These are phyloP conservation scores for Brassica carinata DNA, from an alignment of 345 rosid species.

Conservation along the genomic window DNA sequence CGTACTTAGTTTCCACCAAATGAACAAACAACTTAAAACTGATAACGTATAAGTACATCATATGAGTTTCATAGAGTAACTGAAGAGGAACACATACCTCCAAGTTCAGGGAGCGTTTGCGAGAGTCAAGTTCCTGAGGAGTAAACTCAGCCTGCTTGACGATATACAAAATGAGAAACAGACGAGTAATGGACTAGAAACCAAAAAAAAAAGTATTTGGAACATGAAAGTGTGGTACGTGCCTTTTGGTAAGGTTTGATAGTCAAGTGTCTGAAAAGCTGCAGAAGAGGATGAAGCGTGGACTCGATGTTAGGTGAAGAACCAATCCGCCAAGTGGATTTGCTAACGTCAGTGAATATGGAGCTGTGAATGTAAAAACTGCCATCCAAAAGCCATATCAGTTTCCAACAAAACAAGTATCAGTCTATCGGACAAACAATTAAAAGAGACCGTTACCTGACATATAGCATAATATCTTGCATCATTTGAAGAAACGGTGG, in stretches of 20 bases:
- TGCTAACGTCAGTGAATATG: constrained; percentile 44
- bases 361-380: constrained; percentile 60
- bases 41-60: background rate
- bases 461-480: constrained; percentile 58
- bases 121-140: constrained; percentile 51
- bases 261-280: constrained; percentile 48
- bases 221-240: background rate
- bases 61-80: constrained; percentile 3
- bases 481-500: constrained; percentile 47
- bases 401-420: constrained; percentile 10
- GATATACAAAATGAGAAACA: constrained; percentile 19
- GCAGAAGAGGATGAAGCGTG: constrained; percentile 51
- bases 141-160: constrained; percentile 51
- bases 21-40: background rate
- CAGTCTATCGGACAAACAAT: background rate
- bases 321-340: constrained; percentile 55
- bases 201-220: background rate
- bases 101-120: constrained; percentile 46
- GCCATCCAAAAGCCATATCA: constrained; percentile 26
- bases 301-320: constrained; percentile 43
- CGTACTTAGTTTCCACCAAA: constrained; percentile 6
- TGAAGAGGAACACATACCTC: constrained; percentile 34
- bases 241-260: constrained; percentile 55
- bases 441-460: constrained; percentile 28
- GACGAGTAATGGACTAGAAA: background rate